A percentile compares a stretch with the other conserved stretches of the same genome.
phyloP scores from a whole-genome alignment of 371 early-diverging fungal species.

The Rhizopus sp. region DNA sequence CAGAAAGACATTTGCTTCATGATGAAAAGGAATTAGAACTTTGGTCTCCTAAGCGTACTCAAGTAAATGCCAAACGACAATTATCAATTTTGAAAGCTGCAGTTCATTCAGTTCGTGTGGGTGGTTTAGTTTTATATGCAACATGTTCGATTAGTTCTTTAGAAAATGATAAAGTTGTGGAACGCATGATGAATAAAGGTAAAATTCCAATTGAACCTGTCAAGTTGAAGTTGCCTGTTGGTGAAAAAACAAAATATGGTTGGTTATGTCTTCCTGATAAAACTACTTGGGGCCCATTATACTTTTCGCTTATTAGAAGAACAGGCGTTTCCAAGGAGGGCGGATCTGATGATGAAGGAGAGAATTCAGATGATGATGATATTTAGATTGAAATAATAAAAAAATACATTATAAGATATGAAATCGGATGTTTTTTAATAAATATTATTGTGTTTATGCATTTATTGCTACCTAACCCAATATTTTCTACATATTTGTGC shows the following conservation, averaged over 20 bases:
- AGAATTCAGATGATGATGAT: no score
- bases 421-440: no score
- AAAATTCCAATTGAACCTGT: slow-evolving; percentile 47
- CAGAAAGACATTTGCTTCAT: slow-evolving; percentile 69
- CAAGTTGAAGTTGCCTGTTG: slow-evolving; percentile 44
- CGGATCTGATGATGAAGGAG: slow-evolving; percentile 15
- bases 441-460: no score
- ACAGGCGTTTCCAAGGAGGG: slow-evolving; percentile 37
- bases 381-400: no score
- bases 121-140: slow-evolving; percentile 69
- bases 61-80: slow-evolving; percentile 57
- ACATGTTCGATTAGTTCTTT: slow-evolving; percentile 71
- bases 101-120: slow-evolving; percentile 57
- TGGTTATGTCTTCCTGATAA: slow-evolving; percentile 63
- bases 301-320: slow-evolving; percentile 50
- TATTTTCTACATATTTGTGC: no score
- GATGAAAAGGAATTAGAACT: slow-evolving; percentile 50
- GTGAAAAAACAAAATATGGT: slow-evolving; percentile 60
- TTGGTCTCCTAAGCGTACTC: slow-evolving; percentile 57
- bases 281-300: slow-evolving; percentile 62
- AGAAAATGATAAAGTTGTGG: slow-evolving; percentile 76
- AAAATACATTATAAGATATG: no score
- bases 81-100: slow-evolving; percentile 60
- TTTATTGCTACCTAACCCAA: no score
- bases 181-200: slow-evolving; percentile 41